Evolutionary conservation across 2,329 filamentous ascomycete genomes (phyloP).

Genomic region (Aspergillus sp.): DNA sequence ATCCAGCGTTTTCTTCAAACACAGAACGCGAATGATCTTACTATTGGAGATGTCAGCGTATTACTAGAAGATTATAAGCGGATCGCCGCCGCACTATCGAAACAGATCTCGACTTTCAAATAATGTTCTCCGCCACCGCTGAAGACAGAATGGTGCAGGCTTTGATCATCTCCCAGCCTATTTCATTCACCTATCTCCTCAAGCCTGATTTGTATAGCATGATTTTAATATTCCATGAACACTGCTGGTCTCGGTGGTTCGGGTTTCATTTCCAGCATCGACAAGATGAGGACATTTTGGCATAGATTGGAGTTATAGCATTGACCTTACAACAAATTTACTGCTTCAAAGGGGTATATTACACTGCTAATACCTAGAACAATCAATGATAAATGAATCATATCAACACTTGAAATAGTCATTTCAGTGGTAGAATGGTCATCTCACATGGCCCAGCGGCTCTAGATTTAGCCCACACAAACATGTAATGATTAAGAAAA

Average conservation of each 20-base stretch:
- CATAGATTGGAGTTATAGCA: constrained; percentile 17
- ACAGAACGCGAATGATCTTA: constrained; percentile 71
- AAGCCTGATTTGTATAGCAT: neutral
- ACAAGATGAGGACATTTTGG: constrained; percentile 4
- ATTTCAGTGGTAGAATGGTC: neutral
- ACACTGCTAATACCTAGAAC: constrained; percentile 12
- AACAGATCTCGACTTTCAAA: constrained; percentile 34
- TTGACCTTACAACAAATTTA: neutral
- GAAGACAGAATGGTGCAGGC: neutral
- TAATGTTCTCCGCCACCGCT: constrained; percentile 12
- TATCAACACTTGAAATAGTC: neutral
- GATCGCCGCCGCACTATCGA: constrained; percentile 67
- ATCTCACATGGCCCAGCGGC: neutral
- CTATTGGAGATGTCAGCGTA: constrained; percentile 72
- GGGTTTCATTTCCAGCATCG: constrained; percentile 2
- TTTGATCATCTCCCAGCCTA: neutral
- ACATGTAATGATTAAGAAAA: neutral
- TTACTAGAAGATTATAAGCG: constrained; percentile 76
- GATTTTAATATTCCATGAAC: constrained; percentile 8
- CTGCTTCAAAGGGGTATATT: constrained; percentile 16
- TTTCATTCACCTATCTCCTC: neutral
- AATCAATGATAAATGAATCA: neutral
- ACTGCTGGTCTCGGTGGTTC: constrained; percentile 26
- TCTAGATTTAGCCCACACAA: neutral
- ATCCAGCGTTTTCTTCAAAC: constrained; percentile 75